phyloP scores from a whole-genome alignment of 148 eudicot genomes.

The Persicaria tinctoria region DNA sequence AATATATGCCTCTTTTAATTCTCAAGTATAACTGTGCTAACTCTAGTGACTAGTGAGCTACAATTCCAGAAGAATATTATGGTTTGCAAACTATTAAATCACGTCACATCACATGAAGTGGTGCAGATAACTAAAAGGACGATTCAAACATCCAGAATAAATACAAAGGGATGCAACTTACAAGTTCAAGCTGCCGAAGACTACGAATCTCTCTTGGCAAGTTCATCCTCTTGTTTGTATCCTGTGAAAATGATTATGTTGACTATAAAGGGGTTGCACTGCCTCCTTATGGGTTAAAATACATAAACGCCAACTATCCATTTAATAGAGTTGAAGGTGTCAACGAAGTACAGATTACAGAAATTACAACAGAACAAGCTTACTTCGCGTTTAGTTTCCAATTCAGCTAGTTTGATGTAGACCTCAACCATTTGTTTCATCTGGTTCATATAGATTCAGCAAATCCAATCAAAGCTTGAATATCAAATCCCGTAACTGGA shows the following conservation, averaged over 20 bases:
- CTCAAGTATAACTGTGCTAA: neutral
- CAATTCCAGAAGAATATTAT: neutral
- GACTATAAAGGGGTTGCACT: neutral
- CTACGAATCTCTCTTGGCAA: constrained; percentile 90
- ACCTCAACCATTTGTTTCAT: constrained; percentile 98
- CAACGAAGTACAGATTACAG: neutral
- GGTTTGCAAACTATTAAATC: neutral
- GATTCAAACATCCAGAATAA: neutral
- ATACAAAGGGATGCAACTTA: constrained; percentile 30
- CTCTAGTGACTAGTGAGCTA: neutral
- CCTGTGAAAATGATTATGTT: constrained; percentile 39
- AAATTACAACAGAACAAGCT: neutral
- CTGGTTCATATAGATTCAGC: constrained; percentile 22
- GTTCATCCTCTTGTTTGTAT: constrained; percentile 60
- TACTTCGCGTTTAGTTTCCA: constrained; percentile 94
- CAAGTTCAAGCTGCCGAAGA: constrained; percentile 87
- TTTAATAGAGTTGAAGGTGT: neutral
- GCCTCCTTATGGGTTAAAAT: constrained; percentile 1
- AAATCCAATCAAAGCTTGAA: constrained; percentile 3
- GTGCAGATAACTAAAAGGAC: neutral
- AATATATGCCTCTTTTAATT: neutral
- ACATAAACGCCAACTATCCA: neutral
- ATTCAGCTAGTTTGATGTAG: constrained; percentile 91
- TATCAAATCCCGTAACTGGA: neutral
- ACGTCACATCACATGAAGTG: neutral